A percentile compares a stretch with the other conserved stretches of the same genome.
phyloP scores from a whole-genome alignment of 805 yeast species.

The Barnettozyma botsteinii region DNA sequence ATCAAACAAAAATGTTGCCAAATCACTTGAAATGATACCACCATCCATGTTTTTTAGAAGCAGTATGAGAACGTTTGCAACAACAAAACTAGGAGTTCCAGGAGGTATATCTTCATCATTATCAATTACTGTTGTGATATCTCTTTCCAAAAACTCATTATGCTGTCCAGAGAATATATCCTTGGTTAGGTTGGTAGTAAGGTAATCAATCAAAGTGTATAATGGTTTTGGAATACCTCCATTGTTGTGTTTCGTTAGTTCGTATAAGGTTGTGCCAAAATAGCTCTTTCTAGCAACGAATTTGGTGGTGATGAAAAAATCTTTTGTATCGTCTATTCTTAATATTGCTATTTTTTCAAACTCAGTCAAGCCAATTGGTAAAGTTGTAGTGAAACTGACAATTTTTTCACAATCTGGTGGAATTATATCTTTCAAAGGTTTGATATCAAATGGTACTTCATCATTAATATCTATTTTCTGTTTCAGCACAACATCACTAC shows the following conservation, averaged over 20 bases:
- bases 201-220: conserved; percentile 26
- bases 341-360: conserved; percentile 23
- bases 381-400: conserved; percentile 19
- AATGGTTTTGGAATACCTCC: conserved; percentile 29
- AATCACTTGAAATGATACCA: conserved; percentile 34
- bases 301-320: conserved; percentile 27
- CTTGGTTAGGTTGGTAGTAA: conserved; percentile 22
- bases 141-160: conserved; percentile 21
- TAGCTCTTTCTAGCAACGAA: conserved; percentile 23
- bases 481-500: not conserved
- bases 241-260: conserved; percentile 14
- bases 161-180: conserved; percentile 24
- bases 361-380: conserved; percentile 25
- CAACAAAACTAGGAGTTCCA: conserved; percentile 23
- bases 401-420: conserved; percentile 24
- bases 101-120: conserved; percentile 17
- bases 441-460: conserved; percentile 16
- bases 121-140: conserved; percentile 19
- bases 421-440: conserved; percentile 19
- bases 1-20: conserved; percentile 22
- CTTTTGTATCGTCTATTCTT: conserved; percentile 27
- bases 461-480: conserved; percentile 19
- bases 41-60: conserved; percentile 33
- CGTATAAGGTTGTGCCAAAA: conserved; percentile 29
- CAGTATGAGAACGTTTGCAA: conserved; percentile 24